These are phyloP conservation scores for Apostasia shenzhenica DNA, from an alignment of 106 monocot species.

Conservation along the genomic window DNA sequence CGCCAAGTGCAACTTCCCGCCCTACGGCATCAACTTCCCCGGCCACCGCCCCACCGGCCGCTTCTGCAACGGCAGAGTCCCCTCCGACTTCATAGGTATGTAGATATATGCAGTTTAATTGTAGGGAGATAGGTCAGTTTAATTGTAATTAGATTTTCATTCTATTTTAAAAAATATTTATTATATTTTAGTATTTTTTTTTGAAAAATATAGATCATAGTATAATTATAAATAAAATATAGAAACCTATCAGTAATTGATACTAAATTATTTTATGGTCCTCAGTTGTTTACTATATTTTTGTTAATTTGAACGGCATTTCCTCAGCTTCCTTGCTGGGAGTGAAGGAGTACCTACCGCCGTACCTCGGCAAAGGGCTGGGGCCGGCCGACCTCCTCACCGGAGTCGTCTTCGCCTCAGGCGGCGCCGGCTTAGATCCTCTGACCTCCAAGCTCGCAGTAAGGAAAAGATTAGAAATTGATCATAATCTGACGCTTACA, in stretches of 20 bases:
- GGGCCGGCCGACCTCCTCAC: conserved; percentile 45
- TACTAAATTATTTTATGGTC: too few species aligned
- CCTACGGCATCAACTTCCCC: conserved; percentile 46
- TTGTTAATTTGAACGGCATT: too few species aligned
- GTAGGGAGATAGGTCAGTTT: too few species aligned
- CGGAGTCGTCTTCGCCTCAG: conserved; percentile 75
- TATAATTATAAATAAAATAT: too few species aligned
- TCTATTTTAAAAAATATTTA: too few species aligned
- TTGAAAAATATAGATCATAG: too few species aligned
- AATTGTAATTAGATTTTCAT: too few species aligned
- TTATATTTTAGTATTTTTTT: too few species aligned
- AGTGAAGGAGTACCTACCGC: conserved; percentile 59
- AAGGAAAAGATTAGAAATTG: background rate
- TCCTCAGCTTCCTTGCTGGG: conserved; percentile 52
- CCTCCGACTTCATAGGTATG: conserved; percentile 45
- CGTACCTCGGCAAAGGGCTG: conserved; percentile 35
- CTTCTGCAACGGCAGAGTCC: conserved; percentile 49
- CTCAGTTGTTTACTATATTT: too few species aligned
- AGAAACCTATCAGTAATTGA: too few species aligned
- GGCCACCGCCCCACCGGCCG: conserved; percentile 35
- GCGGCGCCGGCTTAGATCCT: conserved; percentile 58
- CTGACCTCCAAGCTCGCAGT: conserved; percentile 39
- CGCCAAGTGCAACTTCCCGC: conserved; percentile 36
- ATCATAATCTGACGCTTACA: too few species aligned
- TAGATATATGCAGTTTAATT: background rate